Conservation (phyloP, 148 eudicot genomes). For the Fallopia convolvulus region DNA sequence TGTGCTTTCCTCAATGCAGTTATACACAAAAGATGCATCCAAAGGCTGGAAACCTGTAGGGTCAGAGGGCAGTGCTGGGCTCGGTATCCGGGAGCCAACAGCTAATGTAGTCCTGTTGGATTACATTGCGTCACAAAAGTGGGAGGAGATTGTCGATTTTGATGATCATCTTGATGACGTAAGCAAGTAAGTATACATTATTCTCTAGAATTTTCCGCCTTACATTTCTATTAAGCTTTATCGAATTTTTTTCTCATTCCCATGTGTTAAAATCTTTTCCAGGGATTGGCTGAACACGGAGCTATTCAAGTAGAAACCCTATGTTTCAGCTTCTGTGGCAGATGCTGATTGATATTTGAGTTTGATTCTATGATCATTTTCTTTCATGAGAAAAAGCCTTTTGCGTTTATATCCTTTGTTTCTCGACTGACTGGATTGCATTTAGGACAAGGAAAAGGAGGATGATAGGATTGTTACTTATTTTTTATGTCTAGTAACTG, state of each 20-base stretch:
- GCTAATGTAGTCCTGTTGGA: slow-evolving; percentile 65
- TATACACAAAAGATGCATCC: slow-evolving; percentile 63
- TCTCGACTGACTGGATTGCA: background rate
- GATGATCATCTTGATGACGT: slow-evolving; percentile 91
- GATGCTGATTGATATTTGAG: background rate
- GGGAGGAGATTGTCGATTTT: slow-evolving; percentile 71
- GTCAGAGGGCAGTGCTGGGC: slow-evolving; percentile 47
- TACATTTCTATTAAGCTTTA: background rate
- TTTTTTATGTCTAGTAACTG: background rate
- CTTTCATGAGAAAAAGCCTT: background rate
- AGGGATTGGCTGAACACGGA: slow-evolving; percentile 83
- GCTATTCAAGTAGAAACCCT: slow-evolving; percentile 40
- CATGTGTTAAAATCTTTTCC: slow-evolving; percentile 14
- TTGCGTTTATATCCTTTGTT: background rate
- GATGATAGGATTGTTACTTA: background rate
- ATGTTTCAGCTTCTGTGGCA: background rate
- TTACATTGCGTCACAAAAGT: slow-evolving; percentile 60
- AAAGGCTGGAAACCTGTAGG: slow-evolving; percentile 59
- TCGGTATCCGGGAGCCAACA: slow-evolving; percentile 54
- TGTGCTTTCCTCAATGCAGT: slow-evolving; percentile 24
- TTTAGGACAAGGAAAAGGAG: background rate
- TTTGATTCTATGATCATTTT: background rate
- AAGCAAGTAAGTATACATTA: slow-evolving; percentile 51
- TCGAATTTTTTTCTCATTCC: background rate
- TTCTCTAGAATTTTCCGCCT: background rate